Conservation (phyloP, 2,329 filamentous ascomycete species). For the Pyricularia pennisetigena region DNA sequence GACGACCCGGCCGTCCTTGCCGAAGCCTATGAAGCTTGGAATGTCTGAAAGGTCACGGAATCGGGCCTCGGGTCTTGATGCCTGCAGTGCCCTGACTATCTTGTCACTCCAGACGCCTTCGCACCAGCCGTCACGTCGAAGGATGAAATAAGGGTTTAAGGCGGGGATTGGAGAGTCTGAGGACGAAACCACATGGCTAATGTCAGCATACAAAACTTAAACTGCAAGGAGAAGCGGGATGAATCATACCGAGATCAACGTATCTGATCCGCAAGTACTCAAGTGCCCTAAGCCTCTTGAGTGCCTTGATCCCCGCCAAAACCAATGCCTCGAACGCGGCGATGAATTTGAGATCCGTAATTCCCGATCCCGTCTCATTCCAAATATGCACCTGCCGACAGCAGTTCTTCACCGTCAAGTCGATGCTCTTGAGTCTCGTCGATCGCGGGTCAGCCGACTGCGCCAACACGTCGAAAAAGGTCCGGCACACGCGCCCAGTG, state of each 20-base stretch:
- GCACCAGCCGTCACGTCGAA: slow-evolving; percentile 44
- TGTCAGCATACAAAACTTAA: neutral
- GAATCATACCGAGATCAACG: slow-evolving; percentile 53
- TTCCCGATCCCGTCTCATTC: slow-evolving; percentile 58
- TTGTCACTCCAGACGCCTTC: slow-evolving; percentile 64
- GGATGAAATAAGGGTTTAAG: slow-evolving; percentile 63
- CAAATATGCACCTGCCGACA: slow-evolving; percentile 47
- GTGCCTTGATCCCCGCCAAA: slow-evolving; percentile 48
- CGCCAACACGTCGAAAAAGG: slow-evolving; percentile 55
- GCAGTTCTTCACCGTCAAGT: slow-evolving; percentile 66
- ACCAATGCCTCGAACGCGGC: slow-evolving; percentile 61
- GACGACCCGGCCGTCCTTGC: slow-evolving; percentile 49
- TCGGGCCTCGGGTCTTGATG: slow-evolving; percentile 44
- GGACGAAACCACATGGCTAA: neutral
- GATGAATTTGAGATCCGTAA: slow-evolving; percentile 65
- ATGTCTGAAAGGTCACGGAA: slow-evolving; percentile 56
- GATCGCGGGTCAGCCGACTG: slow-evolving; percentile 35
- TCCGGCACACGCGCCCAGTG: slow-evolving; percentile 60
- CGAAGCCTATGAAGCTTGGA: slow-evolving; percentile 49
- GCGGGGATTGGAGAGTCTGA: slow-evolving; percentile 59
- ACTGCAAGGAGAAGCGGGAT: neutral
- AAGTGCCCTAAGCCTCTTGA: slow-evolving; percentile 49
- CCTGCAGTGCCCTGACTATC: slow-evolving; percentile 51
- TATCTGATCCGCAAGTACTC: slow-evolving; percentile 62
- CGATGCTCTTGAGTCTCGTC: slow-evolving; percentile 52